phyloP scores from a whole-genome alignment of 2,329 filamentous ascomycete genomes.

The Colletotrichum sp. region DNA sequence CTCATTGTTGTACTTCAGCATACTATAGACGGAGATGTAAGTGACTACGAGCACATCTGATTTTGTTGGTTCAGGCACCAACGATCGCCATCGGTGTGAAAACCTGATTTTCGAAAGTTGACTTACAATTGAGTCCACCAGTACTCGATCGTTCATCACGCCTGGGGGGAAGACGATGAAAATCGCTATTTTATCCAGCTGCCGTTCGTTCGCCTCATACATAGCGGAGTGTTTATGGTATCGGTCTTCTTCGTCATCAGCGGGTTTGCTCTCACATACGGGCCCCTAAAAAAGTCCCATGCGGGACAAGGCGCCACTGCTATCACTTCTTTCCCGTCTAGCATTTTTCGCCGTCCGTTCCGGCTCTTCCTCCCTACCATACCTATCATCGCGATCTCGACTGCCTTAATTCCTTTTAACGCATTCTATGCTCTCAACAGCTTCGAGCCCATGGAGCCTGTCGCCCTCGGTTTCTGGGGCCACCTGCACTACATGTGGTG shows the following conservation, averaged over 20 bases:
- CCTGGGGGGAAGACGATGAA: background rate
- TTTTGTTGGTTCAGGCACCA: background rate
- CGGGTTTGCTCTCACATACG: conserved; percentile 52
- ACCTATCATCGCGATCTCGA: background rate
- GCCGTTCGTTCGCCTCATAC: conserved; percentile 48
- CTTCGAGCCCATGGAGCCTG: background rate
- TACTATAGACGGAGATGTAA: conserved; percentile 37
- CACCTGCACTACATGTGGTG: background rate
- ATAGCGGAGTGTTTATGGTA: conserved; percentile 52
- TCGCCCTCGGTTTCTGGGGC: background rate
- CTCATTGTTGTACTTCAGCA: conserved; percentile 54
- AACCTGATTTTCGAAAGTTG: background rate
- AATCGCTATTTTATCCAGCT: conserved; percentile 34
- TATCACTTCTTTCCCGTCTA: conserved; percentile 46
- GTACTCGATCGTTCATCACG: background rate
- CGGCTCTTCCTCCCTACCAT: conserved; percentile 50
- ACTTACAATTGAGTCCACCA: background rate
- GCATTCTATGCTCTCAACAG: background rate
- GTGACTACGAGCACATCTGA: fast-evolving
- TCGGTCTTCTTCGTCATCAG: conserved; percentile 59
- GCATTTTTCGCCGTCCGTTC: conserved; percentile 50
- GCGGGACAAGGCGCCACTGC: conserved; percentile 39
- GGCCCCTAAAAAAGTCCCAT: conserved; percentile 46
- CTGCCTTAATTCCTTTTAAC: background rate
- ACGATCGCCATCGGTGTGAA: background rate